phyloP scores from a whole-genome alignment of 1,139 yeast species.

The Geotrichum australiense region DNA sequence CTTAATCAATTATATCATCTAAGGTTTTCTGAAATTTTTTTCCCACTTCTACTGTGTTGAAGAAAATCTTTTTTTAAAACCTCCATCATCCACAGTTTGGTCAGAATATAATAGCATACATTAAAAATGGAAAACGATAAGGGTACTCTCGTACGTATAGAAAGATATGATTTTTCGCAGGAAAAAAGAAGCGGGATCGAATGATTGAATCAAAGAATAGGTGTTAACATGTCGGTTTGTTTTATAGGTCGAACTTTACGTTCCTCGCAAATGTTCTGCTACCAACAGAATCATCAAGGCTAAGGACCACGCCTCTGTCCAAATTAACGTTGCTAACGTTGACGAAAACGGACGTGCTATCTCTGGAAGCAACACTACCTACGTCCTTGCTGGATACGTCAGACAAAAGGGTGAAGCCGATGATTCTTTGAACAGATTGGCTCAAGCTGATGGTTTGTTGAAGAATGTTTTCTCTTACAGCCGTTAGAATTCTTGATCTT shows the following conservation, averaged over 20 bases:
- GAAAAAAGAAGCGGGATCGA: not conserved
- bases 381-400: slow-evolving; percentile 96
- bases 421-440: slow-evolving; percentile 98
- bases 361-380: slow-evolving; percentile 86
- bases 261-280: slow-evolving; percentile 99
- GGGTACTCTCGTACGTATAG: slow-evolving; percentile 92
- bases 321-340: slow-evolving; percentile 77
- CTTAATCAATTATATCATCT: no score
- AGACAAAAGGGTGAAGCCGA: slow-evolving; percentile 92
- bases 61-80: no score
- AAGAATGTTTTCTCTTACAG: slow-evolving; percentile 99
- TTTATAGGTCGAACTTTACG: slow-evolving; percentile 94
- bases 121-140: slow-evolving; percentile 97
- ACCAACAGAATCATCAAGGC: slow-evolving; percentile 99
- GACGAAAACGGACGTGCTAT: slow-evolving; percentile 96
- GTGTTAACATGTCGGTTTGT: slow-evolving; percentile 4
- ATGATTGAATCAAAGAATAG: not conserved
- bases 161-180: not conserved
- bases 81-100: no score
- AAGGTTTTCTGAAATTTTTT: no score
- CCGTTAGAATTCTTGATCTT: slow-evolving; percentile 87
- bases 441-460: slow-evolving; percentile 97
- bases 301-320: slow-evolving; percentile 99
- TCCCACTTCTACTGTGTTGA: no score
- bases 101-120: slow-evolving; percentile 5